Evolutionary conservation across 139 green algal genomes (phyloP), one percentile per base, ranked within the genome.

Genomic region (Asterochloris erici): DNA sequence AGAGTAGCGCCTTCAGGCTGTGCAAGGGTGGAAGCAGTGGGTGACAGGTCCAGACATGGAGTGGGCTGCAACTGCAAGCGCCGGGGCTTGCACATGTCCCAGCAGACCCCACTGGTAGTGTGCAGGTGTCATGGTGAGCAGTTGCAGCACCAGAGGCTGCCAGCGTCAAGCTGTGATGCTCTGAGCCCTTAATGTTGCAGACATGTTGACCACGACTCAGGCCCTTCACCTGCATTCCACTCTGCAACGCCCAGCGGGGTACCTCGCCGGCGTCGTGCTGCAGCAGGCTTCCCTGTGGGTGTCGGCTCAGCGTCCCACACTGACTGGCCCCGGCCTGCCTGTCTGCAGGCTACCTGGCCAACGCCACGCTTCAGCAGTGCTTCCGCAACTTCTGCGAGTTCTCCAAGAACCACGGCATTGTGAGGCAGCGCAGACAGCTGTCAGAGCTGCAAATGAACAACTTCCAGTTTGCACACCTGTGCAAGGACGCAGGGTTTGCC

Each of bases 371-470:
- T 10, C 68, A 77, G 68, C 47, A 83, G 79, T 77, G 68, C 66
- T 83, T 83, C 68, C 73, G 29, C 28, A 83, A 77, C 68, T 83
- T 83, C 79, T 83, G 79, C 66, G 47, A 77, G 12, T 77, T 77
- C 28, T 66, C 64, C 64, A 83, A 83, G 79, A 77, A 76, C 13
- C 79, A 83, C 23, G 79, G 68, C 38, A 77, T 83, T 27, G 79
- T 66, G 12, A 66, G 66, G 10, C 29, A 28, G 0, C 27, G 29
- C 12, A 23, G 60, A 21, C 38, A 10, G 23, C 38, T 83, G 17
- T 27, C 61, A 15, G 28, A 68, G 38, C 19, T 68, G 29, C 79
- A 68, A 19, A 83, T 83, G 79, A 83, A 77, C 68, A 77, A 77
- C 38, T 77, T 68, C 24, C 79, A 83, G 68, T 83, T 77, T 68